Percentiles rank a stretch among this genome's conserved stretches.
phyloP scores from a whole-genome alignment of 495 filamentous ascomycete genomes.

The Rhypophila decipiens region DNA sequence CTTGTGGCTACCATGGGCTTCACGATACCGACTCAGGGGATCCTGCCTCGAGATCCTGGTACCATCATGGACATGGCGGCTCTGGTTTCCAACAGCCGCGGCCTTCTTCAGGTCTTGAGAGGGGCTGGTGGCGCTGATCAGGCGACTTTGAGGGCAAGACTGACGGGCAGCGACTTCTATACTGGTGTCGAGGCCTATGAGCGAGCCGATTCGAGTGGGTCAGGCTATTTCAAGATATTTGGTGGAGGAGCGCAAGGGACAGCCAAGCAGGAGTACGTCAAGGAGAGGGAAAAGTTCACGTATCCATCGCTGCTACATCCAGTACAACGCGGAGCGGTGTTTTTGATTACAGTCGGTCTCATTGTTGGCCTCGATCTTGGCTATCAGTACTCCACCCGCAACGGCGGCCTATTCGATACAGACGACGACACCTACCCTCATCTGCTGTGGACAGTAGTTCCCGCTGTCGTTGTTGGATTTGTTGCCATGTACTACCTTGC shows the following conservation, averaged over 20 bases:
- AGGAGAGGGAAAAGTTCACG: conserved; percentile 5
- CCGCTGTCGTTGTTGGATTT: conserved; percentile 10
- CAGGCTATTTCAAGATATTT: conserved; percentile 17
- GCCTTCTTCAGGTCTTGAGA: conserved; percentile 14
- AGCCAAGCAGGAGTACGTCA: conserved; percentile 5
- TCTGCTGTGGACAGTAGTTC: conserved; percentile 19
- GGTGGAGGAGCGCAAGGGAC: not conserved
- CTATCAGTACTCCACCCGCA: conserved; percentile 12
- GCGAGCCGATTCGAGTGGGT: conserved; percentile 3
- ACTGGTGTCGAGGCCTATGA: conserved; percentile 19
- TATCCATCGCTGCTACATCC: conserved; percentile 13
- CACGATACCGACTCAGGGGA: conserved; percentile 11
- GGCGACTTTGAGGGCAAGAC: conserved; percentile 6
- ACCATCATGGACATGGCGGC: conserved; percentile 18
- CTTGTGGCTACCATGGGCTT: conserved; percentile 1
- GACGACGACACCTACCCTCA: conserved; percentile 11
- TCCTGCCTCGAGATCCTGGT: conserved; percentile 15
- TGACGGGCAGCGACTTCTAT: conserved; percentile 8
- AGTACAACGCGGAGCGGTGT: conserved; percentile 2
- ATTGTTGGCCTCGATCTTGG: conserved; percentile 16
- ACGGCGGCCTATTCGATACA: conserved; percentile 16
- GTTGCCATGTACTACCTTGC: conserved; percentile 12
- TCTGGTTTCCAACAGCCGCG: conserved; percentile 15
- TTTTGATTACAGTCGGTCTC: conserved; percentile 7
- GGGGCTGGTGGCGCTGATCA: conserved; percentile 15